Evolutionary conservation across 2,329 filamentous ascomycete genomes (phyloP), one percentile per base, ranked within the genome.

Genomic region (Sclerotinia borealis): DNA sequence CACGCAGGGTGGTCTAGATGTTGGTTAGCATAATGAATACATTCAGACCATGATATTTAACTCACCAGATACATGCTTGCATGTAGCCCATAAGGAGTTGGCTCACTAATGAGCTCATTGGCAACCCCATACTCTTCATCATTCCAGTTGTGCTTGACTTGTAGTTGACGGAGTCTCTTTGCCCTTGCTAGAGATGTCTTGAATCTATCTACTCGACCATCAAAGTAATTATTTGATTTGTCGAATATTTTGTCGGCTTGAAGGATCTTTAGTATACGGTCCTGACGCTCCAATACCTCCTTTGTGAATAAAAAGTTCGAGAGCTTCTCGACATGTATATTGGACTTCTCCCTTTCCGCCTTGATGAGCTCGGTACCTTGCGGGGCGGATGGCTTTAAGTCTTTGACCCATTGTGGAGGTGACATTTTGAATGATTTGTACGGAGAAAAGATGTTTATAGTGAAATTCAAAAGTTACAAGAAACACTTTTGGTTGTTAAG

Each of bases 151-250:
- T 92, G 81, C 77, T 89, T 77, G 61, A 84, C 80, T 36, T 83
- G 80, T 64, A 93, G 78, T 70, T 88, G 85, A 62, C 85, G 83
- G 70, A 93, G 76, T 58, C 83, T 82, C 81, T 93, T 93, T 52
- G 81, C 88, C 64, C 89, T 80, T 7, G 85, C 88, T 62, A 93
- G 79, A 1, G 90, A 84, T 39, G 83, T 84, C 72, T 90, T 83
- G 71, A 92, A 86, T 55, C 86, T 82, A 66, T 90, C 87, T 31
- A 84, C 80, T 50, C 90, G 80, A 48, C 89, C 88, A 68, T 85
- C 81, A 74, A 90, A 90, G 77, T 91, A 91, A 73, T 92, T 91
- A 68, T 89, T 85, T 3, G 85, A 85, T 77, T 92, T 93, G 76
- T 92, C 87, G 69, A 93, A 92, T 63, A 91, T 81, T 59, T 84